Percentiles rank a stretch among this genome's conserved stretches.
Evolutionary conservation across 257 asterid species (phyloP).

Genomic region (Nicotiana otophora): DNA sequence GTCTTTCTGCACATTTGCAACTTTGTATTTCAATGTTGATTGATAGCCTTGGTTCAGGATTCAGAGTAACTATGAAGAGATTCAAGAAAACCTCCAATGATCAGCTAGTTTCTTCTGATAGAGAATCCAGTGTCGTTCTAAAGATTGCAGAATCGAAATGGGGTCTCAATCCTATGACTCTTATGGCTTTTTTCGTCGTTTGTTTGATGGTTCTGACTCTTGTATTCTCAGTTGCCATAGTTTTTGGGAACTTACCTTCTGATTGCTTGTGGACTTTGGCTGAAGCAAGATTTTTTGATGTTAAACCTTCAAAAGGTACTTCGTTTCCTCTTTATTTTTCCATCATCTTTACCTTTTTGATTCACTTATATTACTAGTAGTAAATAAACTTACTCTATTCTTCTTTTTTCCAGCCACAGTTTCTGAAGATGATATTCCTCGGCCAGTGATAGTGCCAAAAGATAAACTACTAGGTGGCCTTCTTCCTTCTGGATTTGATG

Average conservation of each 20-base stretch:
- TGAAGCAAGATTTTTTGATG: constrained; percentile 37
- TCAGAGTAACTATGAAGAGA: constrained; percentile 37
- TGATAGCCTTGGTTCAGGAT: background rate
- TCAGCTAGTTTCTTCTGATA: constrained; percentile 13
- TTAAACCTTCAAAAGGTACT: constrained; percentile 42
- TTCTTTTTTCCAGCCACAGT: constrained; percentile 23
- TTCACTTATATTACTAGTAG: background rate
- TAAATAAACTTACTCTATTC: background rate
- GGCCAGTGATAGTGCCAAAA: constrained; percentile 29
- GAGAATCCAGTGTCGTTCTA: constrained; percentile 15
- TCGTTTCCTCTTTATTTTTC: background rate
- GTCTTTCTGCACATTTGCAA: background rate
- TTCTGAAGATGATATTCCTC: constrained; percentile 19
- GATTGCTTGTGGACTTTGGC: constrained; percentile 39
- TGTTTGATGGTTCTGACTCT: constrained; percentile 48
- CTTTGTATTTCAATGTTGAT: background rate
- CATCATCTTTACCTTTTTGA: background rate
- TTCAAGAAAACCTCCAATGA: constrained; percentile 19
- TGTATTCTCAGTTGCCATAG: constrained; percentile 39
- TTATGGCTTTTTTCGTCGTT: constrained; percentile 33
- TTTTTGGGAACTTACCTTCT: constrained; percentile 41
- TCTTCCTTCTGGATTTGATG: constrained; percentile 54
- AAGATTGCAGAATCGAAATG: constrained; percentile 26
- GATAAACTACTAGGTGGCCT: constrained; percentile 59
- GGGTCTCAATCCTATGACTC: constrained; percentile 30